Evolutionary conservation across 768 basidiomycete genomes (phyloP), one percentile per base, ranked within the genome.

Genomic region (Tricholoma furcatifolium): DNA sequence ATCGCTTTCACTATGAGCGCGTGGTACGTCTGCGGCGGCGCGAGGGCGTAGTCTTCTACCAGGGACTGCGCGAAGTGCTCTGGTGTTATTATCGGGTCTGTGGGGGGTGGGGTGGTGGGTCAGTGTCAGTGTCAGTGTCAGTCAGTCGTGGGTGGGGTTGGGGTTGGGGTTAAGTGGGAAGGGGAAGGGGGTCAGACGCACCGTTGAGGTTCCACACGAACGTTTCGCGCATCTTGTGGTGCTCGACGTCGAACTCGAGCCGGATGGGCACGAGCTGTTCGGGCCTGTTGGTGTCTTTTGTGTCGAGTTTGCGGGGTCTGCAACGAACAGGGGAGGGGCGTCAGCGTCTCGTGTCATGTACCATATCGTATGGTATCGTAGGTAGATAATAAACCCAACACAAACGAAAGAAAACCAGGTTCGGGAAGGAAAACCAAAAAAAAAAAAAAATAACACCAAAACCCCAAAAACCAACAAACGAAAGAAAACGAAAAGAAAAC

Each of bases 191-290:
- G n/a, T n/a, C 7, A 53, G 42, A 73, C 83, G n/a, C 51, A 97
- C 95, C 96, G 58, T 89, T 88, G 41, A 95, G 70, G 63, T 99
- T 97, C 97, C 96, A 99, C 41, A 97, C 82, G 70, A 98, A 98
- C 0, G 96, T 93, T 66, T 99, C 97, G 23, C 93, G 83, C 77
- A 98, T 87, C 71, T 88, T 91, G 65, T 91, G 87, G 62, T 91
- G 89, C 51, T 98, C 97, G 43, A 95, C 87, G 61, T 99, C 97
- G 62, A 98, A 86, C 67, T 99, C 97, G 47, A 99, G 75, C n/a
- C 97, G 84, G 36, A 99, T 88, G 3, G 97, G 97, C 4, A 98
- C 87, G 23, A 99, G 86, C 60, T 84, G 79, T 64, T 99, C 97
- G 11, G 81, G 78, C 23, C 78, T 74, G 58, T 83, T 78, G 5